Conservation (phyloP, 2,329 filamentous ascomycete species). For the Xylaria sp. region DNA sequence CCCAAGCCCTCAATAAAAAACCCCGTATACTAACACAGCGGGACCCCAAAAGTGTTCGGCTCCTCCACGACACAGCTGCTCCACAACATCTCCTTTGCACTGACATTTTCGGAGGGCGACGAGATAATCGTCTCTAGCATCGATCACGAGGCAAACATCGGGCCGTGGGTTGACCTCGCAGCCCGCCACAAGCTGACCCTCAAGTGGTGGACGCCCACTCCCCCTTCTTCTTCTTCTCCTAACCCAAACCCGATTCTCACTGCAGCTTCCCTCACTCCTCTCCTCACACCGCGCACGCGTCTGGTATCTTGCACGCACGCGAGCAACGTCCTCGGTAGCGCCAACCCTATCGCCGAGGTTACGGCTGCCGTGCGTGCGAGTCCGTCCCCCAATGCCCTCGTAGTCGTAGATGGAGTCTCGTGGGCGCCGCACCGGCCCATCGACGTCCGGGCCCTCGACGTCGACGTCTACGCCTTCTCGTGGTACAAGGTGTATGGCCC, state of each 20-base stretch:
- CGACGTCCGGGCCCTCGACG: constrained; percentile 70
- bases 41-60: constrained; percentile 61
- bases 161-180: constrained; percentile 74
- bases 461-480: constrained; percentile 78
- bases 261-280: constrained; percentile 58
- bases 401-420: constrained; percentile 78
- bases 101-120: constrained; percentile 60
- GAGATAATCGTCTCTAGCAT: constrained; percentile 74
- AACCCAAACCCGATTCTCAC: constrained; percentile 63
- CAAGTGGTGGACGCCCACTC: constrained; percentile 70
- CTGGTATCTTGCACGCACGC: constrained; percentile 76
- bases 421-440: constrained; percentile 75
- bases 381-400: constrained; percentile 58
- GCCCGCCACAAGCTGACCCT: constrained; percentile 63
- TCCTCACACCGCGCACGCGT: constrained; percentile 69
- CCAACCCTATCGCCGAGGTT: constrained; percentile 33
- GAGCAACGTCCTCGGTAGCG: constrained; percentile 47
- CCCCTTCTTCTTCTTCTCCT: constrained; percentile 24
- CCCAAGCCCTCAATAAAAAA: neutral
- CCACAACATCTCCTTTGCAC: constrained; percentile 68
- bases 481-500: constrained; percentile 88
- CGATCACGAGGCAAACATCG: constrained; percentile 80
- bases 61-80: constrained; percentile 78
- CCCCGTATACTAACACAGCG: neutral
- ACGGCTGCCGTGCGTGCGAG: constrained; percentile 33